Evolutionary conservation across 345 rosid species (phyloP).

Genomic region (Corymbia maculata): DNA sequence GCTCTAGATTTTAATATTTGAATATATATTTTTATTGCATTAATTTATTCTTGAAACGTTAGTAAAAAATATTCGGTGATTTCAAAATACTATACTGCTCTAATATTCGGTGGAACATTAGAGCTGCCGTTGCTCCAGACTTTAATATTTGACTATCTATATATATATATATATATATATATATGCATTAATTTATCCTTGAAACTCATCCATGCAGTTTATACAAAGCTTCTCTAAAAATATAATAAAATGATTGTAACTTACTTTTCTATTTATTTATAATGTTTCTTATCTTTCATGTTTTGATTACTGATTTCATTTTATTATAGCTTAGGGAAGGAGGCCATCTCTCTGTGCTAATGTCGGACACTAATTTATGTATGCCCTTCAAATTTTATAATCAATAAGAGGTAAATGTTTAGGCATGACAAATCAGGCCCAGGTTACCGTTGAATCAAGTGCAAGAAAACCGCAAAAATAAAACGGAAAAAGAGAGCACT

Average conservation of each 20-base stretch:
- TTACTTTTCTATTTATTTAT: too few relatives aligned
- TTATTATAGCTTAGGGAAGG: neutral
- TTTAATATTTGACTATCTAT: too few relatives aligned
- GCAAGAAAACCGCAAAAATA: neutral
- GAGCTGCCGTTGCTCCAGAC: too few relatives aligned
- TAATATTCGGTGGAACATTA: too few relatives aligned
- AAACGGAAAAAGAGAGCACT: neutral
- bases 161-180: too few relatives aligned
- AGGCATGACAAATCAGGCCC: neutral
- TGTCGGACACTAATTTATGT: neutral
- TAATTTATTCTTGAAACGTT: too few relatives aligned
- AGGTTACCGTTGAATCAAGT: neutral
- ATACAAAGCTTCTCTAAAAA: too few relatives aligned
- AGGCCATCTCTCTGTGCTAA: neutral
- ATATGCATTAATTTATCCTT: neutral
- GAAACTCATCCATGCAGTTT: too few relatives aligned
- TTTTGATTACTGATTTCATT: neutral
- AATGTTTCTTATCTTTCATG: too few relatives aligned
- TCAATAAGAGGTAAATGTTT: neutral
- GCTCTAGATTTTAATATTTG: neutral
- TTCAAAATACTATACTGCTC: too few relatives aligned
- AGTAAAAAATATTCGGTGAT: too few relatives aligned
- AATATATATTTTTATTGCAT: neutral
- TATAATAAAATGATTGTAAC: accelerated
- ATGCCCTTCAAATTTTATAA: neutral